A percentile compares a stretch with the other conserved stretches of the same genome.
phyloP scores from a whole-genome alignment of 2,329 filamentous ascomycete genomes.

The Colletotrichum graminicola region DNA sequence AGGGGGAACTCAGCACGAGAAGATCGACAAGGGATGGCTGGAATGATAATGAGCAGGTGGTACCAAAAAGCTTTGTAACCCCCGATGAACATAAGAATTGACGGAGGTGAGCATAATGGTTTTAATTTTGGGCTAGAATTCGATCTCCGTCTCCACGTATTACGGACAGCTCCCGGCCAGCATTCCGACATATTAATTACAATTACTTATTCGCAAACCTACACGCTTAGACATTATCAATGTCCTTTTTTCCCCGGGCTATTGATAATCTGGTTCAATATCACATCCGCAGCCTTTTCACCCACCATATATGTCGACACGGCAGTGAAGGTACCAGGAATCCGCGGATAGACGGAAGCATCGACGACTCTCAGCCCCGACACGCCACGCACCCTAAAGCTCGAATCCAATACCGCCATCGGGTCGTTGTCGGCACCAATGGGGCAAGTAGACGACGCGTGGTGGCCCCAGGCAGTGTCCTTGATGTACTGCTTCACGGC shows the following conservation, averaged over 20 bases:
- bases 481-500: slow-evolving; percentile 47
- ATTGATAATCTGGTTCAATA: slow-evolving; percentile 41
- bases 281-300: slow-evolving; percentile 51
- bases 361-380: slow-evolving; percentile 60
- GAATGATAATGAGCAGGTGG: slow-evolving; percentile 3
- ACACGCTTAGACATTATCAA: too few species aligned
- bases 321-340: slow-evolving; percentile 51
- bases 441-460: slow-evolving; percentile 51
- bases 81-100: neutral
- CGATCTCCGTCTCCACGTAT: neutral
- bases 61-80: slow-evolving; percentile 12
- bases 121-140: neutral
- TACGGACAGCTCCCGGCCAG: neutral
- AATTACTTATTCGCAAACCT: neutral
- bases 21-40: slow-evolving; percentile 14
- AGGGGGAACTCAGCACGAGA: slow-evolving; percentile 28
- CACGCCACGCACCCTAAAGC: slow-evolving; percentile 61
- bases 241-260: neutral
- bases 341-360: slow-evolving; percentile 57
- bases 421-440: slow-evolving; percentile 50
- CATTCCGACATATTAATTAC: neutral
- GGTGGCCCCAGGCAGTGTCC: slow-evolving; percentile 51
- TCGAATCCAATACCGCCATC: slow-evolving; percentile 60
- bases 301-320: slow-evolving; percentile 50
- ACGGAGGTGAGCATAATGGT: neutral